Evolutionary conservation across 2,329 filamentous ascomycete genomes (phyloP).

Genomic region (Aspergillus cejpii): DNA sequence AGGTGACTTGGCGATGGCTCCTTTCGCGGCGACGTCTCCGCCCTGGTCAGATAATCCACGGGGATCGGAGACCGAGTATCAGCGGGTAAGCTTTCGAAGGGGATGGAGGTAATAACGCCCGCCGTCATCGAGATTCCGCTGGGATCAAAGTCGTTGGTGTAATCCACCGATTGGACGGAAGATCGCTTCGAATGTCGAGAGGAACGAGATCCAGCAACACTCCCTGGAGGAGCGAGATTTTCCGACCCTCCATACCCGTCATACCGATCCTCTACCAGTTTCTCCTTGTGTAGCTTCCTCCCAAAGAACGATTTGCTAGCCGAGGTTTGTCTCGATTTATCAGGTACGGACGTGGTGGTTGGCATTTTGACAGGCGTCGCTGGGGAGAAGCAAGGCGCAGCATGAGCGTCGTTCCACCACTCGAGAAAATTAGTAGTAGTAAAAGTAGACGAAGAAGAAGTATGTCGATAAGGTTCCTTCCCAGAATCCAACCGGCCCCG

Average conservation of each 20-base stretch:
- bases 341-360: slow-evolving; percentile 57
- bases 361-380: slow-evolving; percentile 43
- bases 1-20: slow-evolving; percentile 77
- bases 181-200: slow-evolving; percentile 68
- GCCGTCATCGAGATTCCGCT: slow-evolving; percentile 65
- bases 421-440: background rate
- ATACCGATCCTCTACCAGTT: slow-evolving; percentile 57
- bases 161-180: slow-evolving; percentile 65
- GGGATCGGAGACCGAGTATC: slow-evolving; percentile 64
- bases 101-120: slow-evolving; percentile 79
- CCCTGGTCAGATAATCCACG: slow-evolving; percentile 64
- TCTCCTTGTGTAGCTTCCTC: slow-evolving; percentile 68
- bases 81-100: slow-evolving; percentile 64
- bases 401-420: slow-evolving; percentile 24
- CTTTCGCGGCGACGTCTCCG: slow-evolving; percentile 55
- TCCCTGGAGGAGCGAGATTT: slow-evolving; percentile 56
- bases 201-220: slow-evolving; percentile 58
- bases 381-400: slow-evolving; percentile 29
- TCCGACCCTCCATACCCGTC: slow-evolving; percentile 55
- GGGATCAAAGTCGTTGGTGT: slow-evolving; percentile 53
- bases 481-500: slow-evolving; percentile 7
- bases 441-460: no score
- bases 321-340: slow-evolving; percentile 77
- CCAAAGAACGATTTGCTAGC: slow-evolving; percentile 81
- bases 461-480: background rate